Conservation (phyloP, 2,329 filamentous ascomycete genomes). For the Phyllachora maydis region DNA sequence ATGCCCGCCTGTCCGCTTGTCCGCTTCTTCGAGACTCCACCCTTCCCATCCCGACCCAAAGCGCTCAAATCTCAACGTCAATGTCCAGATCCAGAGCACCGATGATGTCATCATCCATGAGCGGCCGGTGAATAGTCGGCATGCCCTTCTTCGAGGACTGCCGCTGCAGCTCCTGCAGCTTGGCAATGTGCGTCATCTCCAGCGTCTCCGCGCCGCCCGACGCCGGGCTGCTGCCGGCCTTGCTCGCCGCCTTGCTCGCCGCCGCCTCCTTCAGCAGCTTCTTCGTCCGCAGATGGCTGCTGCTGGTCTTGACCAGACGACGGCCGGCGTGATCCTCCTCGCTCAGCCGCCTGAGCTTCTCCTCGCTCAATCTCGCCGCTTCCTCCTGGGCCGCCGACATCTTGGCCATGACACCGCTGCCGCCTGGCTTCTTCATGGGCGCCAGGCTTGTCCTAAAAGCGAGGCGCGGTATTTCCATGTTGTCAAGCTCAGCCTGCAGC, state of each 20-base stretch:
- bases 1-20: no score
- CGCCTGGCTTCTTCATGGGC: slow-evolving; percentile 28
- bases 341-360: slow-evolving; percentile 69
- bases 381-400: slow-evolving; percentile 53
- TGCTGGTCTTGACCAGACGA: slow-evolving; percentile 52
- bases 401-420: no score
- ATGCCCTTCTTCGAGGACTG: slow-evolving; percentile 30
- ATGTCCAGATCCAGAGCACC: slow-evolving; percentile 76
- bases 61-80: slow-evolving; percentile 48
- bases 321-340: slow-evolving; percentile 84
- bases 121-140: slow-evolving; percentile 53
- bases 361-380: slow-evolving; percentile 62
- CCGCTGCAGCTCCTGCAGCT: slow-evolving; percentile 27
- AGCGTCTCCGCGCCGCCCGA: slow-evolving; percentile 15
- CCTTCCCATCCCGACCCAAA: no score
- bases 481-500: slow-evolving; percentile 38
- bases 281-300: slow-evolving; percentile 37
- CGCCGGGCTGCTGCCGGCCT: slow-evolving; percentile 31
- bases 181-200: slow-evolving; percentile 29
- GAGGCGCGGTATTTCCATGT: slow-evolving; percentile 45
- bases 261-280: slow-evolving; percentile 49
- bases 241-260: slow-evolving; percentile 31
- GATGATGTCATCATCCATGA: slow-evolving; percentile 86
- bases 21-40: no score
- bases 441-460: slow-evolving; percentile 50